Conservation (phyloP, 2,329 filamentous ascomycete genomes). For the Neonectria punicea region DNA sequence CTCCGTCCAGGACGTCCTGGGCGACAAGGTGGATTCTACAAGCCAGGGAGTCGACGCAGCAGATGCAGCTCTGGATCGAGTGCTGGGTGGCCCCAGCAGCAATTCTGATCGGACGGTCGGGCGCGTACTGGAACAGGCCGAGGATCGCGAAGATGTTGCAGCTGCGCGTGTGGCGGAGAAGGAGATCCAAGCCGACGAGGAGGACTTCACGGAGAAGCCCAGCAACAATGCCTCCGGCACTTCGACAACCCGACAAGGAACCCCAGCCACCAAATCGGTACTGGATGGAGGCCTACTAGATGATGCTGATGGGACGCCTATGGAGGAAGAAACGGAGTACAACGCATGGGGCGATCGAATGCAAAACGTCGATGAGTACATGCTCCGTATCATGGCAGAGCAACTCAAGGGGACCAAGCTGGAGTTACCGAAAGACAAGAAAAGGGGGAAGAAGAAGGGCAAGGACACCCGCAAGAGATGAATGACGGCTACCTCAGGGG, state of each 20-base stretch:
- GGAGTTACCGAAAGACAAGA: conserved; percentile 73
- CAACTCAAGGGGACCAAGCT: conserved; percentile 68
- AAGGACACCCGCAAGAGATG: conserved; percentile 65
- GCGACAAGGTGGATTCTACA: conserved; percentile 63
- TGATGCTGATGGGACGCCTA: conserved; percentile 47
- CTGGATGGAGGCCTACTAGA: conserved; percentile 46
- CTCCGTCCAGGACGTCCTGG: conserved; percentile 76
- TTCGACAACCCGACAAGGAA: conserved; percentile 63
- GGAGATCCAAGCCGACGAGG: conserved; percentile 87
- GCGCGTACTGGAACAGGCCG: conserved; percentile 85
- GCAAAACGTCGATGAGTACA: conserved; percentile 77
- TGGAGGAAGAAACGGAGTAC: conserved; percentile 57
- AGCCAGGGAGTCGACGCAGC: conserved; percentile 72
- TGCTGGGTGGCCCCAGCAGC: conserved; percentile 75
- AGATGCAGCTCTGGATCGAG: conserved; percentile 85
- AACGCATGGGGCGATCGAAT: conserved; percentile 70
- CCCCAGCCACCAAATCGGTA: conserved; percentile 55
- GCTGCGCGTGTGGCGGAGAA: conserved; percentile 89
- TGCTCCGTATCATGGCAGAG: conserved; percentile 75
- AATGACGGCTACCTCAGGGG: conserved; percentile 26
- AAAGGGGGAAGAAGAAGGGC: conserved; percentile 69
- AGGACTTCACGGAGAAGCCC: conserved; percentile 80
- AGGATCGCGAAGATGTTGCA: conserved; percentile 90
- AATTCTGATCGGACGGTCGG: conserved; percentile 71
- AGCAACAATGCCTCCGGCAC: conserved; percentile 56